A percentile compares a stretch with the other conserved stretches of the same genome.
phyloP scores from a whole-genome alignment of 2,329 filamentous ascomycete genomes.

The Colletotrichum siamense region DNA sequence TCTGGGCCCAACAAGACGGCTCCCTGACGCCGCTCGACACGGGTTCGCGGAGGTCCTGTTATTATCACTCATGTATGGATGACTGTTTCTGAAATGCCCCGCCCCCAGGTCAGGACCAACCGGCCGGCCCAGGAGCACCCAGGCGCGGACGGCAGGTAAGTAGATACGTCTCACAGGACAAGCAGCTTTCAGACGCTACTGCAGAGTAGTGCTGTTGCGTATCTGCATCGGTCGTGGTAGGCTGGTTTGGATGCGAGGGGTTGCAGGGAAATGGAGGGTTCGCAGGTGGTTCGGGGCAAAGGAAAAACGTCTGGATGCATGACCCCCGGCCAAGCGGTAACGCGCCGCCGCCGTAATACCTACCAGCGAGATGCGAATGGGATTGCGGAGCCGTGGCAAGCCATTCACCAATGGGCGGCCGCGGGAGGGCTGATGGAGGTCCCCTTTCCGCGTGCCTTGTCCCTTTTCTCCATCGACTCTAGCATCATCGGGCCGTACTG shows the following conservation, averaged over 20 bases:
- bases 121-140: conserved; percentile 12
- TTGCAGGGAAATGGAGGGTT: conserved; percentile 16
- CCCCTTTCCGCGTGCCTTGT: conserved; percentile 13
- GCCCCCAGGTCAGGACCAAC: conserved; percentile 9
- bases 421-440: not conserved
- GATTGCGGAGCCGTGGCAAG: conserved; percentile 8
- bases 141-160: conserved; percentile 11
- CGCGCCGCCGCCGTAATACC: not conserved
- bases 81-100: not conserved
- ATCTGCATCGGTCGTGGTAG: not conserved
- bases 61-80: not conserved
- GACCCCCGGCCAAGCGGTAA: conserved; percentile 23
- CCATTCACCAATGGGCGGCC: not conserved
- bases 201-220: not conserved
- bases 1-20: not conserved
- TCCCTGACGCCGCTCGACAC: not conserved
- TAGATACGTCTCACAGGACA: not conserved
- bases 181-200: not conserved
- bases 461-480: conserved; percentile 10
- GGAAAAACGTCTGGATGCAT: conserved; percentile 10
- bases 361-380: not conserved
- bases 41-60: not conserved
- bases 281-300: conserved; percentile 22
- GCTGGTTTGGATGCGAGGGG: conserved; percentile 1
- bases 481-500: conserved; percentile 17